Base-by-base conservation (phyloP, 1,284 basidiomycete species). In the Cutaneotrichosporon sp. region DNA sequence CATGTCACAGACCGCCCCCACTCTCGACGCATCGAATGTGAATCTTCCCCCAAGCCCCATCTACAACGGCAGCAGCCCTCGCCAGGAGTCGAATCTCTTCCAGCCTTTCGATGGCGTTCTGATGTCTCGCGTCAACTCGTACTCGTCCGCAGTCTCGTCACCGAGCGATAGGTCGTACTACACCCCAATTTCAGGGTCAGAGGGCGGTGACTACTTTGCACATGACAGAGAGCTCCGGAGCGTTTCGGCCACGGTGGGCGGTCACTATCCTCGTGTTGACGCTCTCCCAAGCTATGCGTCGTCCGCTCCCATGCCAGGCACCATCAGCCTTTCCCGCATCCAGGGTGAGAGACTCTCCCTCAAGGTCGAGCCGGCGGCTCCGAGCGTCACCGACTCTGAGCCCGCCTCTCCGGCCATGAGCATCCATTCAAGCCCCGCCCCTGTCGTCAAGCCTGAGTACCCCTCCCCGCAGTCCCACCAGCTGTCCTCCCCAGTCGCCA, bases 311-410 rank as follows among this genome's bases (percentile, higher is more conserved):
- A 30, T 22, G 21, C 38, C 38, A 9, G 38, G 38, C 38, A 56
- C 55, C 10, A 56, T 56, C 34, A 18, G 38, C 38, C 55, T 56
- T 5, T n/a, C 55, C 5, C 55, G 55, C 36, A 56, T 56, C 38
- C 55, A 56, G 21, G 36, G 42, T 22, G 38, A 13, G 4, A 30
- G 30, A 31, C 31, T n/a, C 51, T 5, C 21, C 11, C 38, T 21
- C 55, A 42, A 56, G 55, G 5, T 31, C 22, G 55, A 21, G 34
- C n/a, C n/a, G n/a, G 4, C 32, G 7, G 53, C 32, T 14, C 31
- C 30, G 21, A 56, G 53, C n/a, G 32, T 56, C 53, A n/a, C 36
- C 7, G 55, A 56, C 13, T 56, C 55, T 13, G 55, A 56, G 11
- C 7, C 22, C 9, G 22, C 32, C 11, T 38, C 32, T 5, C 42